Base-by-base conservation (phyloP, 2,329 filamentous ascomycete genomes). In the Bimuria novae-zelandiae region DNA sequence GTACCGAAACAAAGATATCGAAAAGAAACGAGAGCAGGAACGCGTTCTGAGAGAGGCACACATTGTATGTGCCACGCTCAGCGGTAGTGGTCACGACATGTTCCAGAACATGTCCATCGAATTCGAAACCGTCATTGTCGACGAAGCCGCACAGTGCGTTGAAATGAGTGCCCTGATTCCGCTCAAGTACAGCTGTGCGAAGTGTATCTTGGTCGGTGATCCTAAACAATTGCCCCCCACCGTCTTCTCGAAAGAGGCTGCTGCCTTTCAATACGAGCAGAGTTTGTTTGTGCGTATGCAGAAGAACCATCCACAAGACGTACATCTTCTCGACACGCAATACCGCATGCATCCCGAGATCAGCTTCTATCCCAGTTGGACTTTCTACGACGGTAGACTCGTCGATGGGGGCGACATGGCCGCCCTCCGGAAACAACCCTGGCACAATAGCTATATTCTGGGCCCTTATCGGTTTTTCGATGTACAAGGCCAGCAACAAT, bases 261-360 rank as follows among this genome's bases (percentile, higher is more conserved):
- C 92, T 12, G 85, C 87, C 32, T 97, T 92, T 74, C 92, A 94
- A 60, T 99, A 97, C 75, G 93, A 97, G 69, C 94, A 99, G 77
- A 96, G 91, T 82, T 79, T 99, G 75, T 99, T 99, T 77, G 94
- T 97, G 49, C 89, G 94, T 29, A 99, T 99, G 93, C 94, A 97
- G 71, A 87, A 87, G 65, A 97, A 97, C 59, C 88, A 93, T 64
- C 90, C 91, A 0, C 80, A 89, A 27, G 89, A 95, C 60, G 87
- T 99, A 14, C 93, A 99, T 77, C 81, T 99, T 22, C 84, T 99
- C n/a, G 93, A 97, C 69, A 94, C 89, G 51, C 94, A 99, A 70
- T 99, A 99, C 72, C 94, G 94, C 75, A 99, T 99, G 95, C 94
- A 99, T 76, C 94, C 95, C 0, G 90, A 94, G 62, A 99, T 99